Percentiles rank a stretch among this genome's conserved stretches.
Evolutionary conservation across 768 basidiomycete species (phyloP).

Genomic region (Amanita fuliginea): DNA sequence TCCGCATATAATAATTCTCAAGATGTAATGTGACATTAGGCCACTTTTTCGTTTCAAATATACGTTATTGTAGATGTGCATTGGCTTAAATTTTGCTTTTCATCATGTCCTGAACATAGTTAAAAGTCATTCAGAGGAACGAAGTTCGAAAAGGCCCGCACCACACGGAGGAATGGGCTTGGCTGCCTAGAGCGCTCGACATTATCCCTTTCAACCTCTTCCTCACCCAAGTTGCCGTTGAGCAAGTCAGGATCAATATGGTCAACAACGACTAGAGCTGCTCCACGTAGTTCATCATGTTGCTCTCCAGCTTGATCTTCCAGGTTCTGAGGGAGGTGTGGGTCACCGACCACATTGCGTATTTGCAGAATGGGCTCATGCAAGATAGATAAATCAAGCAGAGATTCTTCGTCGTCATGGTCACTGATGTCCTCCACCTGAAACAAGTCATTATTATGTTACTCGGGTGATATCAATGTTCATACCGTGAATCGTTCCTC

Average conservation of each 20-base stretch:
- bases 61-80: background rate
- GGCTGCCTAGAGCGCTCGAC: background rate
- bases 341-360: background rate
- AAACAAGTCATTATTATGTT: background rate
- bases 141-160: background rate
- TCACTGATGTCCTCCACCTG: background rate
- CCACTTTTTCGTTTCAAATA: background rate
- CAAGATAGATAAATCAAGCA: background rate
- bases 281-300: background rate
- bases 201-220: background rate
- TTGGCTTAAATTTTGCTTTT: background rate
- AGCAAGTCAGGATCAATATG: background rate
- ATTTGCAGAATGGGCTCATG: background rate
- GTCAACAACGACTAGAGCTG: background rate
- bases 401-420: background rate
- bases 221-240: background rate
- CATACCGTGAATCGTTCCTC: background rate
- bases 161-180: background rate
- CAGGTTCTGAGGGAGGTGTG: background rate
- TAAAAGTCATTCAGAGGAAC: background rate
- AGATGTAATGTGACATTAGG: background rate
- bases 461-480: background rate
- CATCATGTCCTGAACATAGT: background rate
- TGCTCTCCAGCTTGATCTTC: background rate
- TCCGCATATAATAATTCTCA: background rate